Percentiles rank a stretch among this genome's conserved stretches.
Conservation (phyloP, 148 eudicot genomes). For the Rheum nobile region DNA sequence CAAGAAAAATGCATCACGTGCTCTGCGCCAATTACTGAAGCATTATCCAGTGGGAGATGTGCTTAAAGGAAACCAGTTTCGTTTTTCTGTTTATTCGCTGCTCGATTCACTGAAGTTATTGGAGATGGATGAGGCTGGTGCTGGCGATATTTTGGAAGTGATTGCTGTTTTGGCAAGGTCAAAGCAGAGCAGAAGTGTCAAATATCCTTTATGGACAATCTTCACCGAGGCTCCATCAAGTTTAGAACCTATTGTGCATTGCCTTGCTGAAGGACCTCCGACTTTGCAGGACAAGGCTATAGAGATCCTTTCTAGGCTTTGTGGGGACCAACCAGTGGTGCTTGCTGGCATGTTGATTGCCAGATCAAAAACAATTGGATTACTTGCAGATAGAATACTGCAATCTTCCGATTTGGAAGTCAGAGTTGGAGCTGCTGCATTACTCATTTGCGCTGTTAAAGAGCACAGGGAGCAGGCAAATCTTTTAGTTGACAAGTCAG, state of each 20-base stretch:
- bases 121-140: conserved; percentile 50
- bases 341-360: conserved; percentile 47
- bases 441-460: conserved; percentile 61
- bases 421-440: conserved; percentile 57
- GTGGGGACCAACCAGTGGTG: conserved; percentile 46
- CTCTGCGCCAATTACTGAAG: conserved; percentile 51
- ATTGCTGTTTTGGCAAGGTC: conserved; percentile 49
- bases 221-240: conserved; percentile 52
- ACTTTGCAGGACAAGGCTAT: conserved; percentile 63
- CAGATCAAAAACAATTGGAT: conserved; percentile 38
- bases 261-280: conserved; percentile 58
- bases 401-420: conserved; percentile 54
- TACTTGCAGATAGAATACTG: conserved; percentile 52
- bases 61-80: conserved; percentile 50
- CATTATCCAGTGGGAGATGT: conserved; percentile 59
- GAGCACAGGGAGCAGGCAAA: conserved; percentile 35
- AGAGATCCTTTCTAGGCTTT: conserved; percentile 57
- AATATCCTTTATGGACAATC: conserved; percentile 38
- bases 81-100: conserved; percentile 55
- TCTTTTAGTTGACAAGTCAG: conserved; percentile 47
- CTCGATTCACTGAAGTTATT: conserved; percentile 41
- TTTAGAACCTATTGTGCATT: conserved; percentile 48
- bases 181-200: conserved; percentile 33
- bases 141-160: conserved; percentile 56
- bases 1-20: conserved; percentile 59